phyloP scores from a whole-genome alignment of 805 yeast genomes.

The Komagataella mondaviorum region DNA sequence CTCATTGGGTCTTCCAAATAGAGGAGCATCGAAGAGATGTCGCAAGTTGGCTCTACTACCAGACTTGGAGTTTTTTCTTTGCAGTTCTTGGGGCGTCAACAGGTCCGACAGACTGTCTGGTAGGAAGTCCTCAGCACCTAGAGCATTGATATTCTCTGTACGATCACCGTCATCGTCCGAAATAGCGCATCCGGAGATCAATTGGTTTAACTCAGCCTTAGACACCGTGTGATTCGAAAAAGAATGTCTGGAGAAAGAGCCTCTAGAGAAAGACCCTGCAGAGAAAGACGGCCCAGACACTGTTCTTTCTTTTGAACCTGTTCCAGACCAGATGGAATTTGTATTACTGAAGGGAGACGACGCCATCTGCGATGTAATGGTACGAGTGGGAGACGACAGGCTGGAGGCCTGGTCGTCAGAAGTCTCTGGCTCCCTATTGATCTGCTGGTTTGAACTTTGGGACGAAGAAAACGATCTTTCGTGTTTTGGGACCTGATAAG shows the following conservation, averaged over 20 bases:
- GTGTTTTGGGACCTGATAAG: slow-evolving; percentile 5
- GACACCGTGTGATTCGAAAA: background rate
- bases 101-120: slow-evolving; percentile 75
- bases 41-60: slow-evolving; percentile 6
- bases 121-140: slow-evolving; percentile 60
- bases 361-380: slow-evolving; percentile 2
- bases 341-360: slow-evolving; percentile 12
- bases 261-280: slow-evolving; percentile 4
- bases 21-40: background rate
- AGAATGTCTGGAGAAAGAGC: background rate
- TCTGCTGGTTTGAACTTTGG: slow-evolving; percentile 1
- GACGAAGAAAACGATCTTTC: background rate
- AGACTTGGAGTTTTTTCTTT: slow-evolving; percentile 54
- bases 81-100: slow-evolving; percentile 68
- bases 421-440: slow-evolving; percentile 6
- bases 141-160: slow-evolving; percentile 1
- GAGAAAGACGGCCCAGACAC: background rate
- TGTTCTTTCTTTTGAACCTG: background rate
- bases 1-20: slow-evolving; percentile 18
- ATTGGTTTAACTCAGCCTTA: background rate
- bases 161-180: slow-evolving; percentile 7
- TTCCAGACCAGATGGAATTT: slow-evolving; percentile 11
- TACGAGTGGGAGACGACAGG: background rate
- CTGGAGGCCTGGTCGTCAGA: slow-evolving; percentile 3
- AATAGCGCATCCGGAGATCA: slow-evolving; percentile 5